These are phyloP conservation scores for Trichoderma breve DNA, from an alignment of 2,329 filamentous ascomycete species.

Conservation along the genomic window DNA sequence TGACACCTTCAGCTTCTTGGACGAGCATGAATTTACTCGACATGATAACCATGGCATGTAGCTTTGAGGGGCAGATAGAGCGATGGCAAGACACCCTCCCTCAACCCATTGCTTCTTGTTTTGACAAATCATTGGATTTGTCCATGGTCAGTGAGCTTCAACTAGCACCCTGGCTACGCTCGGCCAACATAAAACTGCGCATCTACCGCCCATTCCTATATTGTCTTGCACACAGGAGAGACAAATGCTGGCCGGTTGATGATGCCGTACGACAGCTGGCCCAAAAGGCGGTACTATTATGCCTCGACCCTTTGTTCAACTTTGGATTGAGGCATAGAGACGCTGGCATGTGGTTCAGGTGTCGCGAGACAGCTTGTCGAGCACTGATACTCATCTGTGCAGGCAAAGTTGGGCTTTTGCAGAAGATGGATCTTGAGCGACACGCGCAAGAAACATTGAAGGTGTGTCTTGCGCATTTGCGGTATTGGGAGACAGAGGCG, in stretches of 20 bases:
- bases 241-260: neutral
- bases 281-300: neutral
- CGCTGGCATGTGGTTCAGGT: neutral
- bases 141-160: neutral
- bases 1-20: neutral
- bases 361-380: neutral
- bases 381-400: neutral
- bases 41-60: neutral
- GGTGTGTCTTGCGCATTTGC: neutral
- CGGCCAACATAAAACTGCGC: neutral
- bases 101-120: neutral
- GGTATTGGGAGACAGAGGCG: neutral
- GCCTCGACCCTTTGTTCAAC: neutral
- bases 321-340: neutral
- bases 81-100: neutral
- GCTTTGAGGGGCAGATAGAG: neutral
- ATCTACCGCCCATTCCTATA: neutral
- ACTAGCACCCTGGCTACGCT: neutral
- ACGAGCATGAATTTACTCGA: neutral
- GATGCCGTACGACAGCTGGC: neutral
- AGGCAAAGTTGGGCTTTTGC: neutral
- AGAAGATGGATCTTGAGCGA: neutral
- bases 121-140: neutral
- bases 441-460: neutral
- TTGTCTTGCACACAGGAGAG: neutral